Percentiles rank a stretch among this genome's conserved stretches.
Evolutionary conservation across 2,329 filamentous ascomycete species (phyloP).

Genomic region (Microcera coccophila): DNA sequence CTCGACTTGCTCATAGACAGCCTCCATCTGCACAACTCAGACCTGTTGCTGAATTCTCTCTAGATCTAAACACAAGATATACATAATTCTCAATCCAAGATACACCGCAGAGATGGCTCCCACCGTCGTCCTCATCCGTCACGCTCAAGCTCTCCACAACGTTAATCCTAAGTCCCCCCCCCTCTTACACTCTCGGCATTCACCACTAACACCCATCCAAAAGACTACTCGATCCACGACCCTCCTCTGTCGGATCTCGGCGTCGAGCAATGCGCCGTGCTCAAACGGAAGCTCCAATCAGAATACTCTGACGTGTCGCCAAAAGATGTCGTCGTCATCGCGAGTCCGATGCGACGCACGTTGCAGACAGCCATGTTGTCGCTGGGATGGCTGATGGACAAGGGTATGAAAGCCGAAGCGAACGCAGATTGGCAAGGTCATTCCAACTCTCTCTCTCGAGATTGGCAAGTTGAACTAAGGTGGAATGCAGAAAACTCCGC

Average conservation of each 20-base stretch:
- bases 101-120: constrained; percentile 50
- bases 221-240: constrained; percentile 47
- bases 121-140: constrained; percentile 76
- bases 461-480: background rate
- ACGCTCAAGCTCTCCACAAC: constrained; percentile 70
- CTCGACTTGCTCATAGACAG: too few relatives aligned
- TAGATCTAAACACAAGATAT: too few relatives aligned
- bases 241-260: constrained; percentile 50
- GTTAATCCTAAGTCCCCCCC: constrained; percentile 42
- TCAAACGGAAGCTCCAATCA: constrained; percentile 41
- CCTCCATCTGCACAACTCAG: too few relatives aligned
- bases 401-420: constrained; percentile 51
- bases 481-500: constrained; percentile 45
- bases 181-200: background rate
- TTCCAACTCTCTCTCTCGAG: constrained; percentile 3
- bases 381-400: constrained; percentile 55
- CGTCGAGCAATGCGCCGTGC: constrained; percentile 43
- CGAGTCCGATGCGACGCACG: constrained; percentile 62
- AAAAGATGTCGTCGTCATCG: constrained; percentile 49
- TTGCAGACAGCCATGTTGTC: constrained; percentile 59
- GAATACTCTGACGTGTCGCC: constrained; percentile 30
- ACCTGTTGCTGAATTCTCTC: too few relatives aligned
- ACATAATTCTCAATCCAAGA: too few relatives aligned
- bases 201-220: constrained; percentile 29
- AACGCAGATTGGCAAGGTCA: constrained; percentile 64